Evolutionary conservation across 148 eudicot genomes (phyloP), one percentile per base, ranked within the genome.

Genomic region (Amaranthus palmeri): DNA sequence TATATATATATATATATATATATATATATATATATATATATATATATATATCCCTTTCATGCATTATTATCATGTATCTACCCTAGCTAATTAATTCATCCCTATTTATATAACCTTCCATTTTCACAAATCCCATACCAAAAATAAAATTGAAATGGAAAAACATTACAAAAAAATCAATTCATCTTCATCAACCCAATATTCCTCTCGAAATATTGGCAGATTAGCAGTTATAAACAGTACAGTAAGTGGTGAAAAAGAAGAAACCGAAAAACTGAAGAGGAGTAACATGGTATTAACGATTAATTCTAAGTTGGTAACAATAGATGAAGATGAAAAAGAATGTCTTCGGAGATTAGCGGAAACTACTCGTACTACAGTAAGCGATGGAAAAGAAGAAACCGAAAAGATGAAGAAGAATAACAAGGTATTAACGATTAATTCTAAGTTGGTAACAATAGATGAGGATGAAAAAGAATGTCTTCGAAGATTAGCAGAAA

Each of bases 391-490:
- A 25, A 25, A 25, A 25, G 36, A 25, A 25, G 36, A 25, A 25
- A 25, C 36, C 36, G 36, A 25, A 25, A 25, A 25, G 36, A 25
- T 25, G 36, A 25, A 25, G 36, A 25, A 25, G 36, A 25, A 25
- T 25, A 25, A 25, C 36, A 25, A 25, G 36, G 36, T 25, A 25
- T 25, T 25, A 25, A 25, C 36, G 36, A 25, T 54, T 49, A 42
- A 42, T 3, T 53, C 14, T 14, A 53, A 17, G 15, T 44, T 44
- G 44, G 70, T 53, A 3, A 65, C 13, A 43, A 72, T 72, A 7
- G 76, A 66, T 10, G 80, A 77, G 43, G 75, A 77, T 41, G 75
- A 71, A 17, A 18, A 18, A 58, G 71, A 77, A 50, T 9, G 76
- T 40, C 71, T 77, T 6, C 66, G 60, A 0, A 66, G 41, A 51